Percentiles rank a stretch among this genome's conserved stretches.
Evolutionary conservation across 768 basidiomycete genomes (phyloP).

Genomic region (Termitomyces sp.): DNA sequence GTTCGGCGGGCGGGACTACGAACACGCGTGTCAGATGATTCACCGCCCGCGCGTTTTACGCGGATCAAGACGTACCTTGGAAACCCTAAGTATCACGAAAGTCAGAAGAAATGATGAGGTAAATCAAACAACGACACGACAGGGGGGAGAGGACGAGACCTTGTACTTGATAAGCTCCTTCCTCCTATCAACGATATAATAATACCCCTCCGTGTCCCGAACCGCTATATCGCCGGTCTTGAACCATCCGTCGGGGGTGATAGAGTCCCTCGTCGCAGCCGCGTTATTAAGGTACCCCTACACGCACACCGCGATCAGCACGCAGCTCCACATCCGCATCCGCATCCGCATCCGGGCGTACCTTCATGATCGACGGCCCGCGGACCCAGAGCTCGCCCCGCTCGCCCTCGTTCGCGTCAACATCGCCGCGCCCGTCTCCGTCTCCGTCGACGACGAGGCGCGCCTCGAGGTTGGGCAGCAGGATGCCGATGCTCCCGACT

Average conservation of each 20-base stretch:
- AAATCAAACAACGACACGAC: too few relatives aligned
- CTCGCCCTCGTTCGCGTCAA: slow-evolving; percentile 48
- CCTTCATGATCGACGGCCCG: slow-evolving; percentile 80
- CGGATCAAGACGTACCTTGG: slow-evolving; percentile 64
- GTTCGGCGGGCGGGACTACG: slow-evolving; percentile 80
- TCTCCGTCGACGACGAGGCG: slow-evolving; percentile 64
- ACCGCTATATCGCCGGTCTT: slow-evolving; percentile 83
- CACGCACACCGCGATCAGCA: background rate
- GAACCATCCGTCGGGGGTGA: slow-evolving; percentile 77
- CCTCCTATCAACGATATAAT: slow-evolving; percentile 66
- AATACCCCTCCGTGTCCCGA: slow-evolving; percentile 68
- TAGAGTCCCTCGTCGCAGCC: slow-evolving; percentile 59
- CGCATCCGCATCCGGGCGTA: slow-evolving; percentile 13
- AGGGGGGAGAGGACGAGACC: slow-evolving; percentile 19
- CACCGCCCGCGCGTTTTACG: too few relatives aligned
- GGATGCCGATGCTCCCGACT: slow-evolving; percentile 62
- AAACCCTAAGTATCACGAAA: slow-evolving; percentile 44
- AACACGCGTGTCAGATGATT: too few relatives aligned
- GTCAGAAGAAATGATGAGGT: background rate
- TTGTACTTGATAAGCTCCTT: slow-evolving; percentile 81
- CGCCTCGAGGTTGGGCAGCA: slow-evolving; percentile 74
- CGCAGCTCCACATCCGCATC: too few relatives aligned
- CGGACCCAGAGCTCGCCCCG: slow-evolving; percentile 81
- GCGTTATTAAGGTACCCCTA: slow-evolving; percentile 76
- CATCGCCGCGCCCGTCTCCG: slow-evolving; percentile 20